A percentile compares a stretch with the other conserved stretches of the same genome.
These are phyloP conservation scores for Moricandia arvensis DNA, from an alignment of 345 rosid genomes.

Conservation along the genomic window DNA sequence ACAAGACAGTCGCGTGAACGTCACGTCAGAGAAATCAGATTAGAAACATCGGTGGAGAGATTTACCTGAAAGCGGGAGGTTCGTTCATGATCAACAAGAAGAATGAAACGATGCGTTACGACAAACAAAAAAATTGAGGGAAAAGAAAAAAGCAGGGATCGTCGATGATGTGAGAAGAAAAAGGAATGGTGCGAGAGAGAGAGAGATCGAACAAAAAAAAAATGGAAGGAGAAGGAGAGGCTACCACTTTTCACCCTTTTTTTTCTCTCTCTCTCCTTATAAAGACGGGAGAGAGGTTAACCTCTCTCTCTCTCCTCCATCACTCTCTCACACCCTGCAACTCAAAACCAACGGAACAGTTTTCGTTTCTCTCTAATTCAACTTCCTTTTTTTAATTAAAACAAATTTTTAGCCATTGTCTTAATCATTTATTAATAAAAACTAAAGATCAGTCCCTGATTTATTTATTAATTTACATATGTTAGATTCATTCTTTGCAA, in stretches of 20 bases:
- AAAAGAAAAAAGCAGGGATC: background rate
- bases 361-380: background rate
- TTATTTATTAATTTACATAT: constrained; percentile 7
- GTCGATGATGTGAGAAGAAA: background rate
- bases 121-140: background rate
- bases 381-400: constrained; percentile 11
- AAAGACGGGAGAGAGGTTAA: constrained; percentile 4
- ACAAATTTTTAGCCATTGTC: background rate
- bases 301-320: constrained; percentile 18
- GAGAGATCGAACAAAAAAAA: background rate
- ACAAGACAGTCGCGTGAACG: background rate
- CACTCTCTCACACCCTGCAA: constrained; percentile 27
- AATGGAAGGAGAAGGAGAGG: constrained; percentile 28
- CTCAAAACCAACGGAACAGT: constrained; percentile 23
- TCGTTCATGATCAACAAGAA: constrained; percentile 30
- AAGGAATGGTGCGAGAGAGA: background rate
- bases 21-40: background rate
- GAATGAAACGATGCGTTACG: background rate
- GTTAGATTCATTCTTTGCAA: background rate
- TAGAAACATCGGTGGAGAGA: background rate
- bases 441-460: background rate
- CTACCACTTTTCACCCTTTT: background rate
- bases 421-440: no score
- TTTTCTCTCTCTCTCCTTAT: background rate
- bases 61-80: constrained; percentile 34